Evolutionary conservation across 805 yeast genomes (phyloP).

Genomic region (Candida hungchunana): DNA sequence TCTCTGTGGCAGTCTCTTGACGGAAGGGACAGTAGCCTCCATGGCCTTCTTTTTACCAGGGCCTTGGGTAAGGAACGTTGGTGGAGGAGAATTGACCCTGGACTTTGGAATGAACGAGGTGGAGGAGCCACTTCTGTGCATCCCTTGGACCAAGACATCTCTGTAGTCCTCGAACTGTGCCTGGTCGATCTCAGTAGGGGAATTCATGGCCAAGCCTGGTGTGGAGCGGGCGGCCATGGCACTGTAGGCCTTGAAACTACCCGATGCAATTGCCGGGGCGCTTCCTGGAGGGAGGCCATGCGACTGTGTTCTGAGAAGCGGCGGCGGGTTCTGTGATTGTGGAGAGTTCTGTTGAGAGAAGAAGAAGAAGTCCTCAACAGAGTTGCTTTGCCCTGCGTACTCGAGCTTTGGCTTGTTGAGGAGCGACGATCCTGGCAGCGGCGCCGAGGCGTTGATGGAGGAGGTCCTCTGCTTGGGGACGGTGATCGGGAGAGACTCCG

Average conservation of each 20-base stretch:
- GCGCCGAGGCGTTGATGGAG: constrained; percentile 13
- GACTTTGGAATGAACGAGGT: constrained; percentile 38
- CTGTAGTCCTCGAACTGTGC: constrained; percentile 5
- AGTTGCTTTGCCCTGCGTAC: constrained; percentile 15
- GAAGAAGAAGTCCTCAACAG: constrained; percentile 28
- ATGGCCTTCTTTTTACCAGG: constrained; percentile 5
- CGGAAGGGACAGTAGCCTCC: constrained; percentile 11
- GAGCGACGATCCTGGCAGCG: constrained; percentile 17
- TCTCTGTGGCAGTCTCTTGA: constrained; percentile 12
- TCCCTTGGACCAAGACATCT: constrained; percentile 9
- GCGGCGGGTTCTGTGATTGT: constrained; percentile 6
- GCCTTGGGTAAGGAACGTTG: constrained; percentile 17
- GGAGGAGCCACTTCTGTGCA: constrained; percentile 19
- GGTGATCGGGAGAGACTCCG: constrained; percentile 14
- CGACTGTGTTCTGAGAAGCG: constrained; percentile 6
- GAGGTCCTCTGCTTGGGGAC: constrained; percentile 20
- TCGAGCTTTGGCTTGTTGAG: constrained; percentile 2
- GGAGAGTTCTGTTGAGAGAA: constrained; percentile 13
- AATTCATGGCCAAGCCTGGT: constrained; percentile 3
- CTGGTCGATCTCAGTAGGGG: too few species aligned
- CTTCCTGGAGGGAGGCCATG: too few species aligned
- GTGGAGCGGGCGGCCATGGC: constrained; percentile 5
- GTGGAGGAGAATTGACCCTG: constrained; percentile 27
- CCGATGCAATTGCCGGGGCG: not conserved
- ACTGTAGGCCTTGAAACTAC: not conserved